Percentiles rank a stretch among this genome's conserved stretches.
These are phyloP conservation scores for Purpureocillium lavendulum DNA, from an alignment of 2,329 filamentous ascomycete species.

Conservation along the genomic window DNA sequence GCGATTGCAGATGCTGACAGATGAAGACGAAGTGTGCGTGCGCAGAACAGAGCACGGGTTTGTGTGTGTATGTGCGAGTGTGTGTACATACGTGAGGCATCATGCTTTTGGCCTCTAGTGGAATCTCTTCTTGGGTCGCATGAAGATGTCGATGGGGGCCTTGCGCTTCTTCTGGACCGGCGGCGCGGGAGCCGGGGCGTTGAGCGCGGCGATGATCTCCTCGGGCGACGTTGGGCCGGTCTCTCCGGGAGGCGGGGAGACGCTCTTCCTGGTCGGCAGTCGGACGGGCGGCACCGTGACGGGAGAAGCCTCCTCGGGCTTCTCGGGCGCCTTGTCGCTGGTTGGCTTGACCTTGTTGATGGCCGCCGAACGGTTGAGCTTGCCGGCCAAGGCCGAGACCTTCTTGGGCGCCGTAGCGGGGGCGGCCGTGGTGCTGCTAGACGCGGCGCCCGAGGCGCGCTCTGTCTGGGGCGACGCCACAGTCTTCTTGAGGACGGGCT, in stretches of 20 bases:
- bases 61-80: not conserved
- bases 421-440: too few species aligned
- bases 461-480: too few species aligned
- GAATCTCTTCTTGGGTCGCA: slow-evolving; percentile 34
- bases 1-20: too few species aligned
- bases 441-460: too few species aligned
- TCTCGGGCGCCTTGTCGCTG: too few species aligned
- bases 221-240: not conserved
- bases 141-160: slow-evolving; percentile 38
- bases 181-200: not conserved
- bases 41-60: too few species aligned
- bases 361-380: not conserved
- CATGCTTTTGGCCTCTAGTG: not conserved
- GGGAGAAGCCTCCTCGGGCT: too few species aligned
- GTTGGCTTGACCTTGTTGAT: not conserved
- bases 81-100: not conserved
- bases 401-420: not conserved
- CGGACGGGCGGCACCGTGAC: too few species aligned
- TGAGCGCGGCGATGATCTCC: not conserved
- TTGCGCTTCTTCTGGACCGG: slow-evolving; percentile 32
- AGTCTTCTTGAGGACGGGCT: slow-evolving; percentile 3
- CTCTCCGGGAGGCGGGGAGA: not conserved
- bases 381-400: not conserved
- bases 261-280: not conserved
- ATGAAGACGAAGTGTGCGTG: too few species aligned